Conservation (phyloP, 805 yeast species). For the Starmerella powellii region DNA sequence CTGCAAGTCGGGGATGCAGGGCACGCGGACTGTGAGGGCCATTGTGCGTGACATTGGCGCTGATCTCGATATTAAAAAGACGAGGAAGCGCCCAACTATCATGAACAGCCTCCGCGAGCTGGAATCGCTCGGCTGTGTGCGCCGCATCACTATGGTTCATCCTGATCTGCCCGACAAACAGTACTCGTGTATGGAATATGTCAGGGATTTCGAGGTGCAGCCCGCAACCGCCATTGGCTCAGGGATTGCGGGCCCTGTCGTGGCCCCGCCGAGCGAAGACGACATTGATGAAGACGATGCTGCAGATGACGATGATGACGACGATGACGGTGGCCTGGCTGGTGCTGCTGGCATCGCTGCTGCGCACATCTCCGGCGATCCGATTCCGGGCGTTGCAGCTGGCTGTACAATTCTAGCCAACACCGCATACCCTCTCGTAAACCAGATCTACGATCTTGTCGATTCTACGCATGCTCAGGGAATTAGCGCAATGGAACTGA, state of each 20-base stretch:
- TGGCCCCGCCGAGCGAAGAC: not conserved
- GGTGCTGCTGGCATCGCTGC: no score
- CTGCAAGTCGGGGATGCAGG: constrained; percentile 27
- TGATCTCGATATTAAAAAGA: constrained; percentile 22
- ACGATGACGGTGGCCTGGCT: no score
- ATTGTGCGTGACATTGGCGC: constrained; percentile 32
- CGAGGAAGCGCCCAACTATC: constrained; percentile 20
- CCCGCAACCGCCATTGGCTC: not conserved
- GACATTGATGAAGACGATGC: constrained; percentile 1
- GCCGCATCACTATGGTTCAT: constrained; percentile 27
- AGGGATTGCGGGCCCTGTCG: not conserved
- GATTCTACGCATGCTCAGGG: constrained; percentile 38
- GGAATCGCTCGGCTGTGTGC: constrained; percentile 24
- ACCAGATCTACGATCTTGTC: constrained; percentile 47
- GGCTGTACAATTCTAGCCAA: constrained; percentile 35
- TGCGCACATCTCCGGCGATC: no score
- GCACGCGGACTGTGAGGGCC: constrained; percentile 29
- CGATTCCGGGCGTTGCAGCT: no score
- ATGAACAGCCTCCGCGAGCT: constrained; percentile 22
- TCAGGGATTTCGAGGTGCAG: constrained; percentile 9
- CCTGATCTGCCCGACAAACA: constrained; percentile 25
- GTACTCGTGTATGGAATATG: constrained; percentile 30
- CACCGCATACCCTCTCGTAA: constrained; percentile 48
- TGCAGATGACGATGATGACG: constrained; percentile 24
- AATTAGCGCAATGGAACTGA: constrained; percentile 45